A percentile compares a stretch with the other conserved stretches of the same genome.
phyloP scores from a whole-genome alignment of 2,329 filamentous ascomycete genomes.

The Fonsecaea nubica region DNA sequence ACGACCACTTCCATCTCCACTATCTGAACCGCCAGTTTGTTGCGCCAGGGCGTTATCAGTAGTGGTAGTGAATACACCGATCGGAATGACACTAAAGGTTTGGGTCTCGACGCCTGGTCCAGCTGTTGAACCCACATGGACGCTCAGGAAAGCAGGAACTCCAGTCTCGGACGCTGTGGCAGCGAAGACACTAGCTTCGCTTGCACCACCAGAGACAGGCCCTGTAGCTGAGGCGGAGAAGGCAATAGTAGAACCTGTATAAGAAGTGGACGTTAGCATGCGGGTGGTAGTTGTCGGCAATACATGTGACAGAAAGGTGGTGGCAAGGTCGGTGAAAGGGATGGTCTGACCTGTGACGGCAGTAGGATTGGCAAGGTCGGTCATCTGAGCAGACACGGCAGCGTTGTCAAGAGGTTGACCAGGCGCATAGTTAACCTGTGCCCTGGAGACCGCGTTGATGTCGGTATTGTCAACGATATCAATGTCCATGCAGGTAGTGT shows the following conservation, averaged over 20 bases:
- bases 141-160: slow-evolving; percentile 32
- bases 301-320: slow-evolving; percentile 4
- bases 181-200: slow-evolving; percentile 34
- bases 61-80: slow-evolving; percentile 19
- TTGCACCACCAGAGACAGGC: slow-evolving; percentile 33
- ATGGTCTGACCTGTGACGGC: slow-evolving; percentile 38
- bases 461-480: slow-evolving; percentile 46
- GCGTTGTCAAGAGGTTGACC: slow-evolving; percentile 49
- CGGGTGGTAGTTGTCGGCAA: slow-evolving; percentile 3
- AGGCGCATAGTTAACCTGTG: slow-evolving; percentile 41
- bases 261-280: slow-evolving; percentile 14
- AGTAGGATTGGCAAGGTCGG: slow-evolving; percentile 43
- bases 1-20: background rate
- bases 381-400: slow-evolving; percentile 49
- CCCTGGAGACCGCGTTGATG: slow-evolving; percentile 30
- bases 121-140: slow-evolving; percentile 32
- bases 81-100: slow-evolving; percentile 33
- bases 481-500: slow-evolving; percentile 59
- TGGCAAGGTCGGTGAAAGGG: slow-evolving; percentile 22
- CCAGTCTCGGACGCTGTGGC: slow-evolving; percentile 27
- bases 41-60: slow-evolving; percentile 18
- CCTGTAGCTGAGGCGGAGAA: slow-evolving; percentile 36
- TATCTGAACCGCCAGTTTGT: slow-evolving; percentile 3
- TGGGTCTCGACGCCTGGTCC: slow-evolving; percentile 35
- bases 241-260: slow-evolving; percentile 32